Evolutionary conservation across 2,329 filamentous ascomycete species (phyloP), one percentile per base, ranked within the genome.

Genomic region (Dactylellina cionopaga): DNA sequence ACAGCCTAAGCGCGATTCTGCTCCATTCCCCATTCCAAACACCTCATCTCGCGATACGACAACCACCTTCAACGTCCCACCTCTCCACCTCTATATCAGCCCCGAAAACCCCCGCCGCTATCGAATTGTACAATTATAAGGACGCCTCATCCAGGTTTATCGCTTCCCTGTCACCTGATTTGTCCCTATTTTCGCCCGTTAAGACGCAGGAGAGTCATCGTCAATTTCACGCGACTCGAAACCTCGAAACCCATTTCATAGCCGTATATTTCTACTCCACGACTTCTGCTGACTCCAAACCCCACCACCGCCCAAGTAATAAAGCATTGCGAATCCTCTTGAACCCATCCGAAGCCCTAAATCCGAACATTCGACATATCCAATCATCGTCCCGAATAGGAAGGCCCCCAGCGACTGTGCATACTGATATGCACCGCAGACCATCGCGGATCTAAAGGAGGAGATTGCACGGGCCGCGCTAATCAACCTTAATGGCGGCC

Each of bases 21-120:
- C 46, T 72, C 66, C 56, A 46, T 71, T 71, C 66, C 66, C 27
- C 65, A 31, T 70, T 58, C 65, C 58, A 70, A 70, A 70, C 65
- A 63, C 58, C 52, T 52, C 59, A 72, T 65, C 68, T 65, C 59
- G 52, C 68, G 59, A 65, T 65, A 58, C 41, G 35, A 72, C 44
- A 13, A 31, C 54, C 59, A 72, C 47, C 68, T 65, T 44, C 58
- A 31, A 63, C 39, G 35, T 19, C 27, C 43, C 49, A 31, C 33
- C 17, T 33, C n/a, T 19, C 35, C 39, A 46, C 58, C 17, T 39
- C 39, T 27, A 17, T 54, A 37, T 39, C 33, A 10, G 7, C 41
- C 22, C 39, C 58, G 33, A 27, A 58, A 17, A 43, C 33, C 25
- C n/a, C 46, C 11, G 17, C 2, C 13, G 37, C 19, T 19, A 51